Conservation (phyloP, 2,329 filamentous ascomycete genomes). For the Fusarium piperis region DNA sequence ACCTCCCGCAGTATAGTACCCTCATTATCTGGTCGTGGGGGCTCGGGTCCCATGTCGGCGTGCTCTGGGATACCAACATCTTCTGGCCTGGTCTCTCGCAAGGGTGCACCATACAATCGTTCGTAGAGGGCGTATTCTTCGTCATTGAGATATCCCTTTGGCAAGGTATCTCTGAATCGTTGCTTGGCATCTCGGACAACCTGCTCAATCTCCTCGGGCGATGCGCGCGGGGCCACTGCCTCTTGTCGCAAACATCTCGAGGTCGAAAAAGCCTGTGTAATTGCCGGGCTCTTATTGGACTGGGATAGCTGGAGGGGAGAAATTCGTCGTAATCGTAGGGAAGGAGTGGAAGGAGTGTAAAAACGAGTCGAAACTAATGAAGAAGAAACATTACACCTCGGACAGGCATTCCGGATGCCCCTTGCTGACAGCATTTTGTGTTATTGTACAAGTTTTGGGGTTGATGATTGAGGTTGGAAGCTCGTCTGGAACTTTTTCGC, state of each 20-base stretch:
- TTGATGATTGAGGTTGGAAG: slow-evolving; percentile 11
- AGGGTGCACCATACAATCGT: slow-evolving; percentile 80
- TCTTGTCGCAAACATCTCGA: slow-evolving; percentile 40
- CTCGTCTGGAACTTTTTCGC: slow-evolving; percentile 37
- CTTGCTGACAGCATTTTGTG: slow-evolving; percentile 49
- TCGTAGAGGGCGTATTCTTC: slow-evolving; percentile 81
- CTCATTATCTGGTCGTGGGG: slow-evolving; percentile 46
- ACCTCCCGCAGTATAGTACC: slow-evolving; percentile 63
- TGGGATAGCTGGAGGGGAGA: slow-evolving; percentile 24
- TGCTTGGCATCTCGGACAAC: slow-evolving; percentile 77
- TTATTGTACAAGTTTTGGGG: slow-evolving; percentile 31
- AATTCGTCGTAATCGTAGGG: slow-evolving; percentile 25
- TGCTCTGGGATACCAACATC: slow-evolving; percentile 63
- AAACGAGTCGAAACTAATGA: slow-evolving; percentile 22
- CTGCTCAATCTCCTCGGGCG: slow-evolving; percentile 61
- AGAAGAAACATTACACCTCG: slow-evolving; percentile 38
- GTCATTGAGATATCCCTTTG: slow-evolving; percentile 73
- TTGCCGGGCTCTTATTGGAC: slow-evolving; percentile 41
- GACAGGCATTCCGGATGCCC: slow-evolving; percentile 47
- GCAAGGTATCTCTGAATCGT: slow-evolving; percentile 80
- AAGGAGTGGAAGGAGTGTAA: slow-evolving; percentile 19
- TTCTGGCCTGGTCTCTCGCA: slow-evolving; percentile 68
- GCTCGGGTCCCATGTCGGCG: slow-evolving; percentile 47
- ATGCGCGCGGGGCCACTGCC: slow-evolving; percentile 4
- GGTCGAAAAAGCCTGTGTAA: slow-evolving; percentile 44